Evolutionary conservation across 2,329 filamentous ascomycete species (phyloP).

Genomic region (Gyromitra esculenta): DNA sequence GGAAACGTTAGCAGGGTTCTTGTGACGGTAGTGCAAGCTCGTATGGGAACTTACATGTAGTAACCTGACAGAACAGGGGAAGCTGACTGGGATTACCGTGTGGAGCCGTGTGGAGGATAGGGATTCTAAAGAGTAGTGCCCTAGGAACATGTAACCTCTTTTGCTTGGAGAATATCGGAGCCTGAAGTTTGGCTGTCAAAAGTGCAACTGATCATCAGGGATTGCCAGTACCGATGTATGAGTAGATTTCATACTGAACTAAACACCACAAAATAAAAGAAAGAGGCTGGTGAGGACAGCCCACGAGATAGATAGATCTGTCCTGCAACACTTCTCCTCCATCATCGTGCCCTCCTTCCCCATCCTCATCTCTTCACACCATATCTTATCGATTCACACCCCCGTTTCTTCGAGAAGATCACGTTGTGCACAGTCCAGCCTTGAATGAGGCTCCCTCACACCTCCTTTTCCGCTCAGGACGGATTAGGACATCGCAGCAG

Average conservation of each 20-base stretch:
- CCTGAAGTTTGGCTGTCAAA: neutral
- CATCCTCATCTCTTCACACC: constrained; percentile 8
- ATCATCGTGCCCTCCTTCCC: neutral
- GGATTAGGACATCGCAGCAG: constrained; percentile 30
- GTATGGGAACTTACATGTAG: neutral
- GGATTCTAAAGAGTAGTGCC: neutral
- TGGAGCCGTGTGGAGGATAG: neutral
- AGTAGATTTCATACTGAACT: constrained; percentile 32
- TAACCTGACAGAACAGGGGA: neutral
- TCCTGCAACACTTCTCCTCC: neutral
- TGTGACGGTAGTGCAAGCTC: neutral
- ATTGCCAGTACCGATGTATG: constrained; percentile 4
- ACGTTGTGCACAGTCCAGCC: constrained; percentile 25
- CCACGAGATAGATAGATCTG: neutral
- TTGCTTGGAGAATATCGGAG: neutral
- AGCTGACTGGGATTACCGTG: neutral
- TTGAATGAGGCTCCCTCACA: constrained; percentile 35
- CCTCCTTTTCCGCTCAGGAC: constrained; percentile 1
- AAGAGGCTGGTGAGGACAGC: constrained; percentile 2
- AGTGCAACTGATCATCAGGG: constrained; percentile 7
- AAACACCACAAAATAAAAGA: neutral
- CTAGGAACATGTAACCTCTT: neutral
- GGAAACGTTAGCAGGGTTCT: neutral
- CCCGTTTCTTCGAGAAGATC: constrained; percentile 13
- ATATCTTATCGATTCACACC: constrained; percentile 26